Evolutionary conservation across 2,329 filamentous ascomycete genomes (phyloP).

Genomic region (Sclerotinia glacialis): DNA sequence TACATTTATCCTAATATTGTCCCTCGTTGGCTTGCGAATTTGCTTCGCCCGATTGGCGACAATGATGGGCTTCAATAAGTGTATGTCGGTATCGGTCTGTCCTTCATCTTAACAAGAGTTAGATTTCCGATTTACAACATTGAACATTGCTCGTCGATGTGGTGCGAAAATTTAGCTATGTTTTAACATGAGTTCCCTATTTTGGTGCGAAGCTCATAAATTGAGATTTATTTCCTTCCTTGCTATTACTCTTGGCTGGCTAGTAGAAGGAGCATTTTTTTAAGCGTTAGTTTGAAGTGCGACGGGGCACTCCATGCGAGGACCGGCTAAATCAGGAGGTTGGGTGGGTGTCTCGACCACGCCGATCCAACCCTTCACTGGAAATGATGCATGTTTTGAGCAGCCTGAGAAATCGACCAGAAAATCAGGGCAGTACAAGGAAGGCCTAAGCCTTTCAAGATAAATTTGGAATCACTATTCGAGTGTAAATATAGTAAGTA

Average conservation of each 20-base stretch:
- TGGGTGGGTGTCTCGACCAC: slow-evolving; percentile 16
- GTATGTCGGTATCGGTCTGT: slow-evolving; percentile 15
- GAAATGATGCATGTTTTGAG: slow-evolving; percentile 9
- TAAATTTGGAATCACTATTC: slow-evolving; percentile 4
- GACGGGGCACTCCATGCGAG: background rate
- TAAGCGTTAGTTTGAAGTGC: background rate
- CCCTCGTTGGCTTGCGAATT: slow-evolving; percentile 1
- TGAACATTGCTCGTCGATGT: slow-evolving; percentile 4
- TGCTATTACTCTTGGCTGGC: background rate
- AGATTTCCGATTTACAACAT: slow-evolving; percentile 4
- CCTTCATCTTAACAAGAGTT: background rate
- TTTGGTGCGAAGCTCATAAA: slow-evolving; percentile 1
- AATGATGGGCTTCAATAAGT: slow-evolving; percentile 12
- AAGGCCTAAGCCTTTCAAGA: background rate
- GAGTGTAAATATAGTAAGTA: background rate
- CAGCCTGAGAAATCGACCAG: background rate
- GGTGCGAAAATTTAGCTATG: background rate
- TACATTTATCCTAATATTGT: slow-evolving; percentile 17
- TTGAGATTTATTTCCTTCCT: slow-evolving; percentile 12
- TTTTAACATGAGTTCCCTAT: background rate
- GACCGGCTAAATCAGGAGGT: slow-evolving; percentile 9
- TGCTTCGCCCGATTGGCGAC: slow-evolving; percentile 6
- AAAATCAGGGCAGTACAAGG: background rate
- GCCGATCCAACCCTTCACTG: slow-evolving; percentile 16
- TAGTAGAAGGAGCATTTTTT: background rate